Evolutionary conservation across 495 filamentous ascomycete genomes (phyloP), one percentile per base, ranked within the genome.

Genomic region (Bathelium albidoporum): DNA sequence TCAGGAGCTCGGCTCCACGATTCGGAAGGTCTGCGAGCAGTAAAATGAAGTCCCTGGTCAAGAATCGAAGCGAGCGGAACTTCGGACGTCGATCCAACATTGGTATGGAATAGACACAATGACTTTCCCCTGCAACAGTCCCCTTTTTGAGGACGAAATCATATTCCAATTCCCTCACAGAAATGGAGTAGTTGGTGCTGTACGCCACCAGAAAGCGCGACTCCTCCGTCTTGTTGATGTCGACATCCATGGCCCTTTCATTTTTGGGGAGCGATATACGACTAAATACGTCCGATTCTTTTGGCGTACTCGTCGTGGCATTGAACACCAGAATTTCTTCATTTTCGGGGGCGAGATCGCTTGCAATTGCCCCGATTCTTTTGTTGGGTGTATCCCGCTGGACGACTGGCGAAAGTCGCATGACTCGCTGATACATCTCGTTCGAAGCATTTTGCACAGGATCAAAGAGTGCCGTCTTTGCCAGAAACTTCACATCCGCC

Each of bases 271-370:
- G 78, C n/a, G 83, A 77, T 53, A 96, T 82, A 52, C 84, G 82
- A 12, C 84, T 84, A 68, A 87, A 81, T 16, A 87, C 74, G 71
- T 87, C 85, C n/a, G 83, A 77, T 34, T 80, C 73, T 45, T 73
- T 71, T 22, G 82, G 82, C 16, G 77, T 79, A 32, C 78, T 71
- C 29, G 79, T 72, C 39, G 82, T 83, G n/a, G 84, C 83, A 72
- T 83, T 78, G 73, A 96, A 91, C 60, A 96, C 73, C 39, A 90
- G 86, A 65, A 98, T 85, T 74, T 98, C 87, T 14, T 80, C 81
- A 34, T 85, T 79, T 22, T 86, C 77, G 41, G 83, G 84, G 14
- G 88, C 83, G 52, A 93, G 74, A 28, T 89, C 88, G 0, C 89
- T 91, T 18, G 89, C 84, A 64, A 87, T 82, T 16, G 86, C 90